Conservation (phyloP, 2,329 filamentous ascomycete species). For the Aspergillus neoniger region DNA sequence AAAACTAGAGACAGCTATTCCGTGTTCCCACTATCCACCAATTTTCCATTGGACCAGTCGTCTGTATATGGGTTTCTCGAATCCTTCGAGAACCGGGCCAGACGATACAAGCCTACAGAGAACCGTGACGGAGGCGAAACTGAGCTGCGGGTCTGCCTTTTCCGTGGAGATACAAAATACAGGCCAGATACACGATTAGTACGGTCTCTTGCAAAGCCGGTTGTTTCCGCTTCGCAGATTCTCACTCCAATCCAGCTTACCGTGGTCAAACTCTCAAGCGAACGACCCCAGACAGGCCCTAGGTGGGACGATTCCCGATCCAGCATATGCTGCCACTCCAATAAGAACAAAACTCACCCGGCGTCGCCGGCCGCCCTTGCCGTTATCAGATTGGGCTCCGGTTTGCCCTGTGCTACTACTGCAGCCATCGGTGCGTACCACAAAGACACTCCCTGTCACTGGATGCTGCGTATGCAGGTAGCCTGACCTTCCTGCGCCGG, state of each 20-base stretch:
- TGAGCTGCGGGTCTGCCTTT: neutral
- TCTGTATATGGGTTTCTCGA: slow-evolving; percentile 33
- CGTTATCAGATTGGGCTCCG: slow-evolving; percentile 7
- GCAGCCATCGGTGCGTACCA: neutral
- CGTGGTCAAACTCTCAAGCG: neutral
- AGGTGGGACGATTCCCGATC: slow-evolving; percentile 6
- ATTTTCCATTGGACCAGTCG: slow-evolving; percentile 8
- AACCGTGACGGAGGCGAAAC: slow-evolving; percentile 2
- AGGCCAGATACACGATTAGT: neutral
- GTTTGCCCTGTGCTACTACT: slow-evolving; percentile 6
- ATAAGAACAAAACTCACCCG: neutral
- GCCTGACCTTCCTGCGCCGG: neutral
- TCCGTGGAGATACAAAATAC: neutral
- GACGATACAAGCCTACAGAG: slow-evolving; percentile 1
- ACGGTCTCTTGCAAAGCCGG: neutral
- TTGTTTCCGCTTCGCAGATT: slow-evolving; percentile 3
- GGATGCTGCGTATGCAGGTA: neutral
- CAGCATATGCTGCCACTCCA: slow-evolving; percentile 6
- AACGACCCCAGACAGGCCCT: slow-evolving; percentile 3
- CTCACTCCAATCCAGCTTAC: neutral
- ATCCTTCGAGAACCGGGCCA: slow-evolving; percentile 27
- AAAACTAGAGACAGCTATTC: slow-evolving; percentile 12
- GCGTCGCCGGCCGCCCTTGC: neutral
- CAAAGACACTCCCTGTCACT: neutral
- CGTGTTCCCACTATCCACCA: slow-evolving; percentile 13